A percentile compares a stretch with the other conserved stretches of the same genome.
Evolutionary conservation across 1,284 basidiomycete genomes (phyloP).

Genomic region (Athelia sp.): DNA sequence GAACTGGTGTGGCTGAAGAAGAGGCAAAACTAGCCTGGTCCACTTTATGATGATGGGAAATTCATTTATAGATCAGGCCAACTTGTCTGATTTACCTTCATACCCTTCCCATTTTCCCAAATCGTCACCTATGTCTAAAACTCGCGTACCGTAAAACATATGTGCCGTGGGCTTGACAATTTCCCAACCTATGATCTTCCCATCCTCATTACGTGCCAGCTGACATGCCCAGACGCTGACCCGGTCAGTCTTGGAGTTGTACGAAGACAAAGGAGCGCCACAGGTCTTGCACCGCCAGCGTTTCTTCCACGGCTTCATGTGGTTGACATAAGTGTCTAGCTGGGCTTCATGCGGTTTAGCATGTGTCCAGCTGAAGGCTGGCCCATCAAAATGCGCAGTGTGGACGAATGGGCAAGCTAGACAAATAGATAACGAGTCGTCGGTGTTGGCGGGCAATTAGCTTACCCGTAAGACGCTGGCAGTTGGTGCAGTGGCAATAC

Average conservation of each 20-base stretch:
- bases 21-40: too few relatives aligned
- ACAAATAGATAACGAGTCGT: slow-evolving; percentile 3
- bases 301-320: slow-evolving; percentile 47
- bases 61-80: slow-evolving; percentile 9
- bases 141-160: slow-evolving; percentile 58
- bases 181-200: slow-evolving; percentile 45
- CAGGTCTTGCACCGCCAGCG: slow-evolving; percentile 57
- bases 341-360: slow-evolving; percentile 23
- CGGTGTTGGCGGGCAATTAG: neutral
- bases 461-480: slow-evolving; percentile 52
- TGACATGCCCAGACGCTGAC: slow-evolving; percentile 54
- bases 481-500: slow-evolving; percentile 62
- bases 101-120: slow-evolving; percentile 63
- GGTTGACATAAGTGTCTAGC: slow-evolving; percentile 41
- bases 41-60: too few relatives aligned
- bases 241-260: slow-evolving; percentile 38
- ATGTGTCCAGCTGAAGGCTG: slow-evolving; percentile 50
- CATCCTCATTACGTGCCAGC: slow-evolving; percentile 43
- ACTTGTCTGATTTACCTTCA: slow-evolving; percentile 34
- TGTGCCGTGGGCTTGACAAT: slow-evolving; percentile 52
- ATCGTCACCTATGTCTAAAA: slow-evolving; percentile 49
- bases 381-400: slow-evolving; percentile 48
- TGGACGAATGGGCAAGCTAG: slow-evolving; percentile 56
- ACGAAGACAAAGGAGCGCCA: slow-evolving; percentile 44
- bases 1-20: too few relatives aligned